These are phyloP conservation scores for Zancudomyces culisetae DNA, from an alignment of 371 early-diverging fungal genomes.

Conservation along the genomic window DNA sequence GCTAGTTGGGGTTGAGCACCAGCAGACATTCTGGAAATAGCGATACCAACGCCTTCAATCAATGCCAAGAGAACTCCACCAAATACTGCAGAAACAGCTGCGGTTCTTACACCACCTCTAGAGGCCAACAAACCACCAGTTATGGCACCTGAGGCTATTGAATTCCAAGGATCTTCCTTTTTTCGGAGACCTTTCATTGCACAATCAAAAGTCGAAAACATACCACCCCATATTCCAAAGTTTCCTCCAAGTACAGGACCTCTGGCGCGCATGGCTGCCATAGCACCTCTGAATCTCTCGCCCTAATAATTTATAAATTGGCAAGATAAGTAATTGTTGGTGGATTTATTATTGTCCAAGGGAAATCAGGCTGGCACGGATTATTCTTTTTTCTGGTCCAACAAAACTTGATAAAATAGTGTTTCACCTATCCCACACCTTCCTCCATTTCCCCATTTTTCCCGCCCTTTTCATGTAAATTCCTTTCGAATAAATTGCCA, in stretches of 20 bases:
- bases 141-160: slow-evolving; percentile 75
- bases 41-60: slow-evolving; percentile 85
- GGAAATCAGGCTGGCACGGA: too few species aligned
- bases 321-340: slow-evolving; percentile 1
- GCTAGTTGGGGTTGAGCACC: slow-evolving; percentile 21
- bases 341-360: not conserved
- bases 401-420: too few species aligned
- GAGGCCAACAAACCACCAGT: slow-evolving; percentile 89
- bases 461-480: too few species aligned
- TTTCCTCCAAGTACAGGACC: slow-evolving; percentile 90
- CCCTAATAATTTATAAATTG: slow-evolving; percentile 30
- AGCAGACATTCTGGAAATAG: slow-evolving; percentile 30
- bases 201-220: slow-evolving; percentile 92
- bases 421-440: too few species aligned
- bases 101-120: slow-evolving; percentile 72
- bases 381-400: too few species aligned
- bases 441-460: too few species aligned
- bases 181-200: slow-evolving; percentile 70
- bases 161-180: slow-evolving; percentile 94
- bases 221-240: slow-evolving; percentile 96
- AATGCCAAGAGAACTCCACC: slow-evolving; percentile 82
- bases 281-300: slow-evolving; percentile 69
- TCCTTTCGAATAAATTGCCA: too few species aligned
- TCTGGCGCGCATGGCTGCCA: slow-evolving; percentile 77
- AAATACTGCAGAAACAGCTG: slow-evolving; percentile 64